phyloP scores from a whole-genome alignment of 129 eudicot species.

The Apium graveolens region DNA sequence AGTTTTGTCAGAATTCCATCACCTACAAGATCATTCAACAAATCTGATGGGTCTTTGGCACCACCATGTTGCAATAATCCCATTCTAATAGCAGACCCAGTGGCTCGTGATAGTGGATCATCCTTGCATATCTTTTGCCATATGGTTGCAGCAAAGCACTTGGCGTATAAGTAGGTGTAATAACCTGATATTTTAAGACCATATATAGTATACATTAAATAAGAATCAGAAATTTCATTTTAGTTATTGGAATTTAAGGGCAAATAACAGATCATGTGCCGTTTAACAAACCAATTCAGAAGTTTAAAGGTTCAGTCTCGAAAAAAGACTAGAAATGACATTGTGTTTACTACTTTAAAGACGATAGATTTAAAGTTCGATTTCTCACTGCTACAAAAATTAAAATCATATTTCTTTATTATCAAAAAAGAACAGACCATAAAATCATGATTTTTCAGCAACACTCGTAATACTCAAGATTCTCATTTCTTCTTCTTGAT shows the following conservation, averaged over 20 bases:
- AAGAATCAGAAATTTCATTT: no score
- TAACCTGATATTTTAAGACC: slow-evolving; percentile 38
- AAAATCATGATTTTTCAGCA: neutral
- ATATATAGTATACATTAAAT: neutral
- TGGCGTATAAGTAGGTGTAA: slow-evolving; percentile 94
- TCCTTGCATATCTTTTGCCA: slow-evolving; percentile 73
- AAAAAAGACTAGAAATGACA: neutral
- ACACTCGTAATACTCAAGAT: neutral
- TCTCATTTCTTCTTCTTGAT: neutral
- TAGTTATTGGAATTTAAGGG: no score
- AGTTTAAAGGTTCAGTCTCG: neutral
- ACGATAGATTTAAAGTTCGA: neutral
- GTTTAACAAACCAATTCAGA: no score
- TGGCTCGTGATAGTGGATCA: slow-evolving; percentile 64
- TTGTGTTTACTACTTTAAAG: neutral
- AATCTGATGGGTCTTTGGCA: slow-evolving; percentile 64
- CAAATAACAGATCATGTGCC: neutral
- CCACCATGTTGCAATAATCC: slow-evolving; percentile 88
- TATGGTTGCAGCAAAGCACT: slow-evolving; percentile 83
- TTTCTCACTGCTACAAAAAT: no score
- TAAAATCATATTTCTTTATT: neutral
- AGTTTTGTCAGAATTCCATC: slow-evolving; percentile 36
- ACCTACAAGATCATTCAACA: slow-evolving; percentile 64
- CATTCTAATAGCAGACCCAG: slow-evolving; percentile 67
- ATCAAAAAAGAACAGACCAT: neutral